Base-by-base conservation (phyloP, 176 grass and related monocot species). In the Thinopyrum elongatum region DNA sequence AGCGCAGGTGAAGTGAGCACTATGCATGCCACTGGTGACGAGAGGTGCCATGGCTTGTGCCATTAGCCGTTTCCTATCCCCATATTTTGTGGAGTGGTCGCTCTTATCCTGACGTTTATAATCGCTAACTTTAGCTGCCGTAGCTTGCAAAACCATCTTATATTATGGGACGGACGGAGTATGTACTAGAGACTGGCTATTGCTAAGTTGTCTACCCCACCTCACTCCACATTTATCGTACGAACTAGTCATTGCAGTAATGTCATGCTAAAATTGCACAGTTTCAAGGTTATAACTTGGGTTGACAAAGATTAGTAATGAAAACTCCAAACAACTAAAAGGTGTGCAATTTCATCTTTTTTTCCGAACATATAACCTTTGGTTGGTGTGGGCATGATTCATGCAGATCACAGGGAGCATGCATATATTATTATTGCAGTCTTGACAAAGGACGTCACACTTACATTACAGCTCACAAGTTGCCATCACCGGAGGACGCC, bases 401-500 rank as follows among this genome's bases (percentile, higher is more conserved):
- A 33, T 13, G 38, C 41, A 31, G 36, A 78, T 83, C 80, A 82
- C 27, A 23, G 30, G 16, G 58, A 65, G 25, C 85, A n/a, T 74
- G 38, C 7, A 77, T 29, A 27, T 25, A 19, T 17, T 27, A 35
- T 25, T 17, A 70, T 33, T 57, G 13, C 23, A 44, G 62, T 61
- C 81, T 57, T 11, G 87, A 80, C 82, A 75, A 19, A 30, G 15
- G 42, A 75, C 42, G 31, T 8, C 39, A 65, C 29, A 82, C 80
- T 82, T 55, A 34, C 44, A 22, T 57, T 36, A 29, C 57, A 83
- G 89, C 7, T 87, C 42, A 83, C 21, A 66, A 87, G 80, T 80
- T 84, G 80, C 80, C 74, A 47, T 87, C 46, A 23, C 34, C 72
- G 26, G 41, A 80, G 44, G 53, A 19, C 46, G 41, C 65, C 38